Percentiles rank a stretch among this genome's conserved stretches.
Conservation (phyloP, 1,284 basidiomycete genomes). For the Cutaneotrichosporon sp. region DNA sequence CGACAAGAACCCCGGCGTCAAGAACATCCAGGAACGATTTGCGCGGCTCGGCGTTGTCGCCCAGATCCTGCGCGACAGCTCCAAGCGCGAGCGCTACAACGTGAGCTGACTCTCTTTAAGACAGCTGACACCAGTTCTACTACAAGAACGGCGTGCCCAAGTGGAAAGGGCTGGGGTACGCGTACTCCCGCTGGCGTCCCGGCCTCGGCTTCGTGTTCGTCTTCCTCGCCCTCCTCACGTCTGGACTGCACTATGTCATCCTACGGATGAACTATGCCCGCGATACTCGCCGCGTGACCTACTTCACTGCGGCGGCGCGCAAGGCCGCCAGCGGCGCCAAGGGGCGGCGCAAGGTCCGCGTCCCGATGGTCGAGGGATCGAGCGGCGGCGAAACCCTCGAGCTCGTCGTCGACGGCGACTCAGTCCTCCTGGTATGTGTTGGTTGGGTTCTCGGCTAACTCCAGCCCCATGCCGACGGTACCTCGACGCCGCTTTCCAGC, state of each 20-base stretch:
- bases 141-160: slow-evolving; percentile 49
- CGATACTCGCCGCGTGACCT: slow-evolving; percentile 65
- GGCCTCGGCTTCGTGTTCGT: slow-evolving; percentile 70
- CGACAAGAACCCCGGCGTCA: slow-evolving; percentile 83
- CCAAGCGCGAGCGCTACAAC: slow-evolving; percentile 68
- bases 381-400: slow-evolving; percentile 36
- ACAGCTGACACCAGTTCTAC: slow-evolving; percentile 38
- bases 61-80: slow-evolving; percentile 69
- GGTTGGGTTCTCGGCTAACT: slow-evolving; percentile 4
- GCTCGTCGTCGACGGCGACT: slow-evolving; percentile 41
- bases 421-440: slow-evolving; percentile 44
- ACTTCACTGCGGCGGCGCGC: slow-evolving; percentile 61
- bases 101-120: slow-evolving; percentile 20
- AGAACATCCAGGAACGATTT: slow-evolving; percentile 76
- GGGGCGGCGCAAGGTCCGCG: slow-evolving; percentile 42
- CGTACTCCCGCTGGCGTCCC: slow-evolving; percentile 86
- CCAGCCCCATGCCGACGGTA: slow-evolving; percentile 44
- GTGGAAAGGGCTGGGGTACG: slow-evolving; percentile 59
- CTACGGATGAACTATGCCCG: slow-evolving; percentile 69
- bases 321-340: slow-evolving; percentile 61
- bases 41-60: slow-evolving; percentile 79
- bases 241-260: slow-evolving; percentile 70
- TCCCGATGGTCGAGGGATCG: slow-evolving; percentile 43
- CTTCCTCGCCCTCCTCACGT: slow-evolving; percentile 70
- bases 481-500: slow-evolving; percentile 33